phyloP scores from a whole-genome alignment of 768 basidiomycete species.

The Hericium alpestre region DNA sequence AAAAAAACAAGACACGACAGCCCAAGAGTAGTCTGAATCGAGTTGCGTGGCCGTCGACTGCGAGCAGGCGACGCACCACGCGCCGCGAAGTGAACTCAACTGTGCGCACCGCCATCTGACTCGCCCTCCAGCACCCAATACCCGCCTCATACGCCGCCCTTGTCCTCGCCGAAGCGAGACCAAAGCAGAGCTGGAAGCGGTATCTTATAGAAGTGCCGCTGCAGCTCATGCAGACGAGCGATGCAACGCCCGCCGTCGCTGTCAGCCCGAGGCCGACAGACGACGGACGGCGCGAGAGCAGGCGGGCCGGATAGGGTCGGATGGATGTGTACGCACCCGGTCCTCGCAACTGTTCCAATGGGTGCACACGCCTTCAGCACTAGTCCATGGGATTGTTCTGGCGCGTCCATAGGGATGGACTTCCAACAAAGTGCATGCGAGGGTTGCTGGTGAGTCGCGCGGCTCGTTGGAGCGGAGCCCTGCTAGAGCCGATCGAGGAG shows the following conservation, averaged over 20 bases:
- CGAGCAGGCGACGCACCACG: not conserved
- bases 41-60: not conserved
- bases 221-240: not conserved
- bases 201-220: not conserved
- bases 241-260: too few species aligned
- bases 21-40: slow-evolving; percentile 1
- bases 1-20: not conserved
- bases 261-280: too few species aligned
- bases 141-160: not conserved
- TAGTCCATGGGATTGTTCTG: not conserved
- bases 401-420: not conserved
- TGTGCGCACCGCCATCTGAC: not conserved
- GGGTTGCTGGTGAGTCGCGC: not conserved
- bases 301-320: not conserved
- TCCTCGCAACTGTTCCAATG: not conserved
- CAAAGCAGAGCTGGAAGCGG: not conserved
- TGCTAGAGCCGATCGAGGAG: not conserved
- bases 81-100: not conserved
- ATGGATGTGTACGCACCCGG: not conserved
- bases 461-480: not conserved
- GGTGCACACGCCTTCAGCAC: not conserved
- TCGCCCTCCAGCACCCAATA: not conserved
- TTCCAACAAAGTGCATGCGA: not conserved
- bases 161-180: not conserved
- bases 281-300: too few species aligned